Evolutionary conservation across 2,329 filamentous ascomycete species (phyloP).

Genomic region (Rhinocladiella similis): DNA sequence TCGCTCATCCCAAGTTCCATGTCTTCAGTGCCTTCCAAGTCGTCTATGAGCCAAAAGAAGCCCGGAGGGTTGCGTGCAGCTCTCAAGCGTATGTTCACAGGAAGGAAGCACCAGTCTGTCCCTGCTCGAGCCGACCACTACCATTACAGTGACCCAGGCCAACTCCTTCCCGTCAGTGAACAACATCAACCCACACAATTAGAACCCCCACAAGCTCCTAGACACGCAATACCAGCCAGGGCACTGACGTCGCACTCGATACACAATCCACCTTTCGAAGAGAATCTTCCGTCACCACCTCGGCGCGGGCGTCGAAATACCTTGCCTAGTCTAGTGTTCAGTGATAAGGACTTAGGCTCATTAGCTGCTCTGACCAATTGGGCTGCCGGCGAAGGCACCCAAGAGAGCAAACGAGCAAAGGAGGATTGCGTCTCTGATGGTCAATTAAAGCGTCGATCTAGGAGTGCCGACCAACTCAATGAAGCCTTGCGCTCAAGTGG

Average conservation of each 20-base stretch:
- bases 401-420: slow-evolving; percentile 6
- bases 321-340: slow-evolving; percentile 45
- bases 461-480: slow-evolving; percentile 44
- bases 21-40: slow-evolving; percentile 27
- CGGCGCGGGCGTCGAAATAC: slow-evolving; percentile 40
- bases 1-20: slow-evolving; percentile 26
- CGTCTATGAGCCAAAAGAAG: slow-evolving; percentile 23
- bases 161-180: slow-evolving; percentile 17
- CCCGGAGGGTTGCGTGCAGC: slow-evolving; percentile 22
- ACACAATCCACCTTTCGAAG: slow-evolving; percentile 9
- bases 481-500: slow-evolving; percentile 33
- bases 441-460: slow-evolving; percentile 43
- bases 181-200: slow-evolving; percentile 2
- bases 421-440: slow-evolving; percentile 20
- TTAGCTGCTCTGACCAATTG: slow-evolving; percentile 5
- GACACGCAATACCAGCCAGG: slow-evolving; percentile 9
- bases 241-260: slow-evolving; percentile 27
- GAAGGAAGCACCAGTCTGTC: slow-evolving; percentile 24
- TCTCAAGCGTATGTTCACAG: slow-evolving; percentile 29
- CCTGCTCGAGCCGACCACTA: slow-evolving; percentile 9
- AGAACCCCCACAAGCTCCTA: slow-evolving; percentile 5
- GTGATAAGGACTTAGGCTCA: slow-evolving; percentile 37
- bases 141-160: slow-evolving; percentile 13
- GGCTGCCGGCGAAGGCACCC: neutral
- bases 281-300: slow-evolving; percentile 5